These are phyloP conservation scores for Saccharomycopsis sp. DNA, from an alignment of 805 yeast species.

Conservation along the genomic window DNA sequence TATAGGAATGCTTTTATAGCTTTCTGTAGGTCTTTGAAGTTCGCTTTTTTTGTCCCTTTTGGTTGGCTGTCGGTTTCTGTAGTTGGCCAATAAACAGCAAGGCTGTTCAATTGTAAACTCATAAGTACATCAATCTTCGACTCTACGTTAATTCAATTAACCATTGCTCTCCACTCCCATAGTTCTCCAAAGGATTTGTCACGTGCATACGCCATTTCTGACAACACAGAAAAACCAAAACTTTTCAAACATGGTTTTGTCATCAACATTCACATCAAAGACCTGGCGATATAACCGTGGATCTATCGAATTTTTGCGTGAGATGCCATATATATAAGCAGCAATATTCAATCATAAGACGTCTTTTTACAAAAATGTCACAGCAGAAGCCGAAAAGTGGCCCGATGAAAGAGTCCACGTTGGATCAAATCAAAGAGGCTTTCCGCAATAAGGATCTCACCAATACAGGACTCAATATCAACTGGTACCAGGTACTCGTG, in stretches of 20 bases:
- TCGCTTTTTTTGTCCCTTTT: too few species aligned
- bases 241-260: background rate
- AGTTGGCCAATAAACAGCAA: too few species aligned
- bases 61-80: too few species aligned
- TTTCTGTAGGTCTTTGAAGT: too few species aligned
- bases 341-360: background rate
- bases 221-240: background rate
- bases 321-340: background rate
- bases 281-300: too few species aligned
- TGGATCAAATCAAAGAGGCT: background rate
- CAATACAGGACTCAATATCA: background rate
- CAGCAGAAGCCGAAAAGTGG: background rate
- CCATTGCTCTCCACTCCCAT: too few species aligned
- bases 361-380: background rate
- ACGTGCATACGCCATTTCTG: background rate
- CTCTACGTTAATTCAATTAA: too few species aligned
- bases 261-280: background rate
- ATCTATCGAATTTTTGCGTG: too few species aligned
- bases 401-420: background rate
- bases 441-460: background rate
- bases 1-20: too few species aligned
- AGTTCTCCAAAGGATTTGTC: too few species aligned
- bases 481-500: constrained; percentile 6
- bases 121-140: too few species aligned
- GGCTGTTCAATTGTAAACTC: too few species aligned